Evolutionary conservation across 1,139 yeast species (phyloP), one percentile per base, ranked within the genome.

Genomic region (Zygoascus hellenicus): DNA sequence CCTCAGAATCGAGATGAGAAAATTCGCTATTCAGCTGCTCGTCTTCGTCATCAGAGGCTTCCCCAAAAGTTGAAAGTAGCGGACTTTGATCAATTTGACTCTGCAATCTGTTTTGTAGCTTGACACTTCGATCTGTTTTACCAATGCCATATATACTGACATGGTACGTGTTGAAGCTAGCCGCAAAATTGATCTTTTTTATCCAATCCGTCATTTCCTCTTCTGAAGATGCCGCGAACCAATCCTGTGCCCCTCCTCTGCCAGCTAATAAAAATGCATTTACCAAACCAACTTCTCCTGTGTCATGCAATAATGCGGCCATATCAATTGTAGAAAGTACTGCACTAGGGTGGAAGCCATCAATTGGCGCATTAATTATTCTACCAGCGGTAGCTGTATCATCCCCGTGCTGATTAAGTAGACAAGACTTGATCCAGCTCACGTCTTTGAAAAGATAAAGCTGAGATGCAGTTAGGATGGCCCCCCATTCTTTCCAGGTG

Each of bases 131-230:
- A 11, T 34, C 45, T 9, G 43, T 29, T 5, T 36, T 31, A 5
- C 36, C 32, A 32, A 46, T 40, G 32, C 55, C 59, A 41, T 58
- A 58, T 15, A 57, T 57, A 5, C 60, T 59, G n/a, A 56, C 51
- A 34, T 63, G 64, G 51, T 77, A 71, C 2, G 75, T 70, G 39
- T 72, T 74, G 43, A 77, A 63, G 0, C 83, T 72, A 1, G 82
- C 76, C 10, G 79, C 66, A 52, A 73, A 71, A 54, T 81, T 81
- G 54, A 81, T 76, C 11, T 75, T 64, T 37, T 68, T 67, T 43
- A 80, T 70, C 88, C 88, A 81, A 30, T 75, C 74, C 14, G 64
- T 59, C 62, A 74, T 65, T 41, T 78, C 83, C 1, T 49, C 58
- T 26, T 58, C 63, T 2, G 55, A 51, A 5, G 52, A 52, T 1